phyloP scores from a whole-genome alignment of 129 eudicot species.

The Tagetes patula region DNA sequence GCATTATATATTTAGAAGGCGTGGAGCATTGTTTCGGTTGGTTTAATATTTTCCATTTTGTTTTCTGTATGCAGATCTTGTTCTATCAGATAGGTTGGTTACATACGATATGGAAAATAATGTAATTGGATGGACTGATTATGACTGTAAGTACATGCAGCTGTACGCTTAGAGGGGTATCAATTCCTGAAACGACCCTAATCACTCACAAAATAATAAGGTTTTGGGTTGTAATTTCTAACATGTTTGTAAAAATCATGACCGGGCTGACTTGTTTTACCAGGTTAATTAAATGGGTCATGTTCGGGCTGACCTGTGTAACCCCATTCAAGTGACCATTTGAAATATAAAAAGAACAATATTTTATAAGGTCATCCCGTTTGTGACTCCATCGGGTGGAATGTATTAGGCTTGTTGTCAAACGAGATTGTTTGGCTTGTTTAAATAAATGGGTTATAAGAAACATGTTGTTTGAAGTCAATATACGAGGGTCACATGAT shows the following conservation, averaged over 20 bases:
- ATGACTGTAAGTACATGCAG: constrained; percentile 42
- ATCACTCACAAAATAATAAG: neutral
- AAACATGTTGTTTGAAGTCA: neutral
- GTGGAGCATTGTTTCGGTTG: neutral
- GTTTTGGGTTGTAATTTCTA: neutral
- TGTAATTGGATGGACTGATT: constrained; percentile 70
- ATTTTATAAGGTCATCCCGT: neutral
- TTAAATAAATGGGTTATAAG: neutral
- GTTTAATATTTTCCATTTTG: neutral
- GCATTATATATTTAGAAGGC: neutral
- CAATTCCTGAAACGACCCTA: neutral
- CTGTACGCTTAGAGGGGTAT: neutral
- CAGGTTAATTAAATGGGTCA: neutral
- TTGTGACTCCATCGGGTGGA: neutral
- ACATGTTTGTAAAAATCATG: neutral
- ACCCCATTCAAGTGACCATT: neutral
- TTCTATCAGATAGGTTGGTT: constrained; percentile 65
- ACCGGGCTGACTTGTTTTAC: neutral
- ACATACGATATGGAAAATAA: constrained; percentile 74
- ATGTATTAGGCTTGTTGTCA: neutral
- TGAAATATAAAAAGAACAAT: neutral
- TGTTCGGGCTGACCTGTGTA: neutral
- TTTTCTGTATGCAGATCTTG: constrained; percentile 52
- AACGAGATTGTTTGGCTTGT: neutral
- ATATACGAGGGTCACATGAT: neutral